A percentile compares a stretch with the other conserved stretches of the same genome.
Evolutionary conservation across 2,329 filamentous ascomycete species (phyloP).

Genomic region (Acarospora socialis): DNA sequence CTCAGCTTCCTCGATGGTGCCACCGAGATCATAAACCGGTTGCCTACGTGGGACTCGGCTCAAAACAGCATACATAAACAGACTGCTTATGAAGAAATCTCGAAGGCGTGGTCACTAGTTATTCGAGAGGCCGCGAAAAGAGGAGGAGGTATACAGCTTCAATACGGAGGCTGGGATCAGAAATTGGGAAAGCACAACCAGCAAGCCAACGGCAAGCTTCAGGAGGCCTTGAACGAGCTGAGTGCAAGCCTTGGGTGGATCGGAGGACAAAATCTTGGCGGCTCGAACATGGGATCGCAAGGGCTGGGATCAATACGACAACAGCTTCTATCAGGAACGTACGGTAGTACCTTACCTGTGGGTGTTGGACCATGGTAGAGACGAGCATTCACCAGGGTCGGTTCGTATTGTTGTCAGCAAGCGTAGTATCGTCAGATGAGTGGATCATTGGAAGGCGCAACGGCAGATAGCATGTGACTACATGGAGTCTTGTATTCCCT

Average conservation of each 20-base stretch:
- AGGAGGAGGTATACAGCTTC: conserved; percentile 76
- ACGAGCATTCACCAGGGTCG: no score
- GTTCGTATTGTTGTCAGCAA: no score
- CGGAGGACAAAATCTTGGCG: conserved; percentile 35
- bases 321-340: conserved; percentile 42
- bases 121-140: conserved; percentile 83
- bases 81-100: conserved; percentile 90
- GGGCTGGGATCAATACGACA: conserved; percentile 34
- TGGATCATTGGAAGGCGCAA: no score
- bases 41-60: conserved; percentile 83
- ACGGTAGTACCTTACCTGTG: conserved; percentile 38
- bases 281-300: conserved; percentile 7
- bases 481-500: no score
- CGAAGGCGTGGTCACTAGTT: conserved; percentile 82
- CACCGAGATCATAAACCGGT: conserved; percentile 74
- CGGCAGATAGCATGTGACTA: no score
- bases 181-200: conserved; percentile 77
- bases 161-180: conserved; percentile 87
- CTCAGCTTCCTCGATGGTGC: conserved; percentile 79
- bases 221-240: conserved; percentile 65
- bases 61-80: conserved; percentile 87
- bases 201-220: conserved; percentile 67
- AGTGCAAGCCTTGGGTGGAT: conserved; percentile 66
- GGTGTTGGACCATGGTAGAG: conserved; percentile 42
- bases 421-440: no score